phyloP scores from a whole-genome alignment of 176 grass and related monocot genomes.

The Thinopyrum elongatum region DNA sequence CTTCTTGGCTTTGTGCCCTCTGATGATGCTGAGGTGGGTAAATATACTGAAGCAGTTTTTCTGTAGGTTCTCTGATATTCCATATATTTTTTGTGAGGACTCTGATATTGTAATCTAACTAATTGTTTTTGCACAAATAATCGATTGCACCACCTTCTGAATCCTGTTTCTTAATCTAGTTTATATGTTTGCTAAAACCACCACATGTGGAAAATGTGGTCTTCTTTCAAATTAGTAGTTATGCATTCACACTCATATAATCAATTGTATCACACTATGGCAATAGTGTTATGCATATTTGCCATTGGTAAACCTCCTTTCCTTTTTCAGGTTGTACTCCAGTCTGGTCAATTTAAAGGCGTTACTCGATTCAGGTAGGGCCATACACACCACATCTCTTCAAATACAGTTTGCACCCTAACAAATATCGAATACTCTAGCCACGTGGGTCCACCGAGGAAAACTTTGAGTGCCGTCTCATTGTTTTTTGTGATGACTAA shows the following conservation, averaged over 20 bases:
- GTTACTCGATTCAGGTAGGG: conserved; percentile 67
- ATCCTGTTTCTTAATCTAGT: not conserved
- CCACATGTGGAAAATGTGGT: not conserved
- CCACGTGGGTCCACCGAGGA: not conserved
- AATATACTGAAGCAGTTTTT: conserved; percentile 15
- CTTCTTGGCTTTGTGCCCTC: conserved; percentile 86
- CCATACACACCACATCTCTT: not conserved
- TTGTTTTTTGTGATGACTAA: not conserved
- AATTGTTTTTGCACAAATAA: not conserved
- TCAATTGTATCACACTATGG: not conserved
- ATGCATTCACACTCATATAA: not conserved
- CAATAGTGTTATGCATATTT: not conserved
- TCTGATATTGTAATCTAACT: conserved; percentile 15
- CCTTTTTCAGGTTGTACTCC: conserved; percentile 61
- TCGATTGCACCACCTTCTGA: not conserved
- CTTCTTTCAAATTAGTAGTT: not conserved
- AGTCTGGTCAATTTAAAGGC: conserved; percentile 85
- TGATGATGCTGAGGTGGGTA: conserved; percentile 62
- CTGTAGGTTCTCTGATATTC: conserved; percentile 13
- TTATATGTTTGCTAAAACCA: conserved; percentile 19
- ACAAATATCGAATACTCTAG: not conserved
- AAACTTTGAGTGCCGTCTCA: not conserved
- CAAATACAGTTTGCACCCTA: not conserved
- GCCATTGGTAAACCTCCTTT: not conserved
- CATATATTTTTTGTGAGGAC: not conserved